Base-by-base conservation (phyloP, 768 basidiomycete species). In the Amyloporia xantha region DNA sequence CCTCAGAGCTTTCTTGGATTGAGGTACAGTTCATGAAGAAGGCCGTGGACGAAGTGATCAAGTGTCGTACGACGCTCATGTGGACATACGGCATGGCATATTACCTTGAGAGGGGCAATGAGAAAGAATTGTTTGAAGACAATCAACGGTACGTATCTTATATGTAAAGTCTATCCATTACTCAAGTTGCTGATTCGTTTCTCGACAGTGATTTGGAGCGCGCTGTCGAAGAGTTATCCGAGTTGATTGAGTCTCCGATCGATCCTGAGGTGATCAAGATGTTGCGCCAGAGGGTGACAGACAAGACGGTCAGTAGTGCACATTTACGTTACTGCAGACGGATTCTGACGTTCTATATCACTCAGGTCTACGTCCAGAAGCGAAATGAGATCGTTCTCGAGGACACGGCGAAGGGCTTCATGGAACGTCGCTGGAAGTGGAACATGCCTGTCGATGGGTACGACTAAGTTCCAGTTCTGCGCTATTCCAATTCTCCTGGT, bases 31-130 rank as follows among this genome's bases (percentile, higher is more conserved):
- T 99, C 68, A 94, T 96, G 78, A 93, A 92, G 75, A 94, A 94
- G 67, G 96, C 96, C 1, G 94, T 97, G 3, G 96, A 97, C 61
- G 86, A 86, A 64, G 79, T 90, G 33, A 79, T 86, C 58, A 84
- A 84, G 64, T 90, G 96, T 69, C 82, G 96, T 23, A 89, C 82
- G 73, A 97, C 95, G 33, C 81, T 99, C 50, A 98, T 97, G 69
- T 99, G 96, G 95, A 97, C 95, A 11, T 99, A 99, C 59, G 88
- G 92, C 2, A 97, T 99, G 95, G 95, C 94, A 24, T 99, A 92
- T 71, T 98, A 97, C 63, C 78, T 99, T 24, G 84, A 81, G 35
- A 84, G 78, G 62, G 82, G 88, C 46, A 98, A 97, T 62, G 75
- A 87, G 74, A 98, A 97, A 70, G 89, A 92, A 62, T 69, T 98